Conservation (phyloP, 2,329 filamentous ascomycete species). For the Thelonectria discophora region DNA sequence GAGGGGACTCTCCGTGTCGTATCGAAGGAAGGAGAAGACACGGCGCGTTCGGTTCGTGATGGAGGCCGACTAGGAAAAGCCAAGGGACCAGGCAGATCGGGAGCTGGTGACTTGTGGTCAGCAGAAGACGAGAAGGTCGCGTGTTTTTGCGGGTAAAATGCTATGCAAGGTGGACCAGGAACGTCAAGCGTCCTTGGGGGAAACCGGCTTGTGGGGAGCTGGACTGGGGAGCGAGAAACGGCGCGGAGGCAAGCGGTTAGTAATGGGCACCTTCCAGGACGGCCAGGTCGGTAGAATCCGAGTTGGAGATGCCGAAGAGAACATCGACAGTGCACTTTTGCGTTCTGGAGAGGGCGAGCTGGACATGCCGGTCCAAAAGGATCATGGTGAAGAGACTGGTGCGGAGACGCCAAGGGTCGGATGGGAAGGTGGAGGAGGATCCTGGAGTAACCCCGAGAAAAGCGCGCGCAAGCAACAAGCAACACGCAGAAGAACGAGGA, state of each 20-base stretch:
- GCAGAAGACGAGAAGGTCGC: conserved; percentile 37
- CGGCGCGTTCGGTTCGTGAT: conserved; percentile 19
- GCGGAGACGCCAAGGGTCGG: conserved; percentile 27
- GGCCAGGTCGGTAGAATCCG: conserved; percentile 20
- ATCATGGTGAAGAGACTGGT: too few species aligned
- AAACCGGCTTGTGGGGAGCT: conserved; percentile 41
- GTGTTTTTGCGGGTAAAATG: conserved; percentile 44
- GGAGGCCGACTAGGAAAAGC: conserved; percentile 13
- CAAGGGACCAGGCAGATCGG: conserved; percentile 31
- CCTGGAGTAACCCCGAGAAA: conserved; percentile 22
- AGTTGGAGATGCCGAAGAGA: conserved; percentile 18
- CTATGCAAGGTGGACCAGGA: conserved; percentile 37
- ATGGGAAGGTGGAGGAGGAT: conserved; percentile 21
- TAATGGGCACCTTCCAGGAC: conserved; percentile 21
- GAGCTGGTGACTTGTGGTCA: conserved; percentile 37
- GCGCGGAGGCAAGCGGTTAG: conserved; percentile 30
- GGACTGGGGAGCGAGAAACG: conserved; percentile 36
- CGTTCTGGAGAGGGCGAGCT: conserved; percentile 9
- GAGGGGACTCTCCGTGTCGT: conserved; percentile 17
- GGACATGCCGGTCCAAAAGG: too few species aligned
- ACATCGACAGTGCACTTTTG: conserved; percentile 10
- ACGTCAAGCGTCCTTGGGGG: conserved; percentile 38
- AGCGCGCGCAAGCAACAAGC: conserved; percentile 15
- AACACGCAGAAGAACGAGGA: conserved; percentile 26
- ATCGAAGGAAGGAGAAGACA: conserved; percentile 15